Evolutionary conservation across 2,329 filamentous ascomycete genomes (phyloP), one percentile per base, ranked within the genome.

Genomic region (Pseudocercospora ulei): DNA sequence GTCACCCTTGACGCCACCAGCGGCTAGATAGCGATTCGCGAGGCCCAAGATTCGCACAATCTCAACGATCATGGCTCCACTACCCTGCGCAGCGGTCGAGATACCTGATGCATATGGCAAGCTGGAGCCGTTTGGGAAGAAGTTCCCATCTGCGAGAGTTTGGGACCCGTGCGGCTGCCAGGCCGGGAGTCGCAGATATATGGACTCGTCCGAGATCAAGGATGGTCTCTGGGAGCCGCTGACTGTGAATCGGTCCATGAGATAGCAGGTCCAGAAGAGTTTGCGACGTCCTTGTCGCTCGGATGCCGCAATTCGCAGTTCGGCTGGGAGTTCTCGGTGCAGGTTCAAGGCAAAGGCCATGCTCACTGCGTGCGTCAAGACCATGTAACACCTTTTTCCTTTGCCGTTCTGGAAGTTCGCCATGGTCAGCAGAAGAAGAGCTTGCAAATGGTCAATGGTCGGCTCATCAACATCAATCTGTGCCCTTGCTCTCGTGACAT

Each of bases 261-360:
- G 66, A 53, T 90, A 93, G 56, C 82, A 88, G 2, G 82, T 79
- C 85, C 85, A 93, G 60, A 93, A 93, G 1, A 92, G 65, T n/a
- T 82, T 73, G 38, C 85, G 70, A 29, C 82, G 72, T 55, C 78
- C 77, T 63, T 92, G 85, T 39, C 80, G 73, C 56, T 92, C 84
- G 3, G 75, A 65, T 0, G 76, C 69, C 0, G 75, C 73, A 7
- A 82, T 69, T 39, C 74, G 72, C 7, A 74, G 65, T 35, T 74
- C 72, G 4, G 68, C 56, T 14, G 84, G 77, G 27, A 80, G 65
- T 62, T 93, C 85, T 19, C 82, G 75, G 56, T 92, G 82, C 2
- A 90, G 66, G 55, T 87, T 82, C 7, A 92, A 70, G 3, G 82
- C 83, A 60, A 86, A 75, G 1, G 80, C 78, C 83, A 92, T 92